A percentile compares a stretch with the other conserved stretches of the same genome.
These are phyloP conservation scores for Cladosporium sp. DNA, from an alignment of 2,329 filamentous ascomycete genomes.

Conservation along the genomic window DNA sequence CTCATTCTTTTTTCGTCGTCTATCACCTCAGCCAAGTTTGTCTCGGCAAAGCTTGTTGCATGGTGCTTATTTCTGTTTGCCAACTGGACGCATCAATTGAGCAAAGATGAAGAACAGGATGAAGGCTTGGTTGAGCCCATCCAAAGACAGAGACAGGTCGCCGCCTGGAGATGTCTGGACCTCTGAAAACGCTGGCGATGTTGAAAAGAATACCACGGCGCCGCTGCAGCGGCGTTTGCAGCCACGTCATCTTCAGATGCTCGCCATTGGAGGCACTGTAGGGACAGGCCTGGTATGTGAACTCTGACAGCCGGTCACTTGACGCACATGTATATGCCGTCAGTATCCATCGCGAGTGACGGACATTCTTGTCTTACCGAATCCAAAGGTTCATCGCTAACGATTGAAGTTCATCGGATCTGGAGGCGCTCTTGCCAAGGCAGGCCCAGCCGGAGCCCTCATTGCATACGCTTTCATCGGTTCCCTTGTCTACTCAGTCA, in stretches of 20 bases:
- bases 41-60: background rate
- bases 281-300: constrained; percentile 17
- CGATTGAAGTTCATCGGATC: constrained; percentile 37
- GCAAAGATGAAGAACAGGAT: background rate
- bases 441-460: constrained; percentile 48
- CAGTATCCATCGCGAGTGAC: constrained; percentile 2
- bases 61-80: background rate
- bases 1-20: background rate
- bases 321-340: constrained; percentile 2
- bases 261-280: constrained; percentile 37
- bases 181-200: background rate
- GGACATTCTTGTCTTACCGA: background rate
- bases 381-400: constrained; percentile 15
- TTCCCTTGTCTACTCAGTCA: constrained; percentile 48
- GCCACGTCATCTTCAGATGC: constrained; percentile 42
- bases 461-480: constrained; percentile 49
- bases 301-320: background rate
- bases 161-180: background rate
- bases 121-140: background rate
- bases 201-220: constrained; percentile 30
- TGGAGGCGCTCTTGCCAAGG: constrained; percentile 41
- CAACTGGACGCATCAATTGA: background rate
- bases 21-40: background rate
- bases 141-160: background rate
- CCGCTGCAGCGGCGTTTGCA: constrained; percentile 40